Evolutionary conservation across 2,329 filamentous ascomycete species (phyloP), one percentile per base, ranked within the genome.

Genomic region (Fusarium ramigenum): DNA sequence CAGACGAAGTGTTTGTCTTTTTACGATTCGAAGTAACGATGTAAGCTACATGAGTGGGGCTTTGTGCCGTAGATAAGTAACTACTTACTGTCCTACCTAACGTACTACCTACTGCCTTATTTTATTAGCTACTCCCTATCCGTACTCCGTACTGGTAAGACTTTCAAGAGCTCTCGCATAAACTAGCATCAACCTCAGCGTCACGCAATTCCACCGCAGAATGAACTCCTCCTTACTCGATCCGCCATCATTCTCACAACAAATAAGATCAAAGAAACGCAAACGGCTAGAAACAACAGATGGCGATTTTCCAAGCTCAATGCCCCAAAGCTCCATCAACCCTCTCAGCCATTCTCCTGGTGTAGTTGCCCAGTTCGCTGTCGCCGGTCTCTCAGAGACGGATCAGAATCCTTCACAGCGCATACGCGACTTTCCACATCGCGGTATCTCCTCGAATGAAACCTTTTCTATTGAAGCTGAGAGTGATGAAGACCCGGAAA

Each of bases 321-420:
- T 76, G 80, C 19, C 81, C 80, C 2, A 69, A 74, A 19, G 79
- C 52, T 76, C 82, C 60, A 87, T 88, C 78, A 90, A 90, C 76
- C 88, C 89, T 4, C 83, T 87, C 74, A 90, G 87, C 75, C 86
- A 91, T 72, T 82, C 85, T 4, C 87, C 87, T 1, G 79, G 82
- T 56, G 85, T 86, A 40, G 85, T 90, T 56, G 81, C 79, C 49
- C 89, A 91, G 75, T 85, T 91, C 60, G 78, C 82, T 34, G 74
- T 87, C 5, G 89, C 89, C 7, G 89, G 89, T 8, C 80, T 90
- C 39, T 78, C 83, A 9, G 82, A 87, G 16, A 79, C 84, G 54
- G 84, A 89, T 32, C 82, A 79, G n/a, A 75, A 83, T 80, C 72
- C 79, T 82, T 42, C 87, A 81, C 15, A 82, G 78, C 18, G 77